Conservation (phyloP, 2,329 filamentous ascomycete species). For the Diaporthe humulicola region DNA sequence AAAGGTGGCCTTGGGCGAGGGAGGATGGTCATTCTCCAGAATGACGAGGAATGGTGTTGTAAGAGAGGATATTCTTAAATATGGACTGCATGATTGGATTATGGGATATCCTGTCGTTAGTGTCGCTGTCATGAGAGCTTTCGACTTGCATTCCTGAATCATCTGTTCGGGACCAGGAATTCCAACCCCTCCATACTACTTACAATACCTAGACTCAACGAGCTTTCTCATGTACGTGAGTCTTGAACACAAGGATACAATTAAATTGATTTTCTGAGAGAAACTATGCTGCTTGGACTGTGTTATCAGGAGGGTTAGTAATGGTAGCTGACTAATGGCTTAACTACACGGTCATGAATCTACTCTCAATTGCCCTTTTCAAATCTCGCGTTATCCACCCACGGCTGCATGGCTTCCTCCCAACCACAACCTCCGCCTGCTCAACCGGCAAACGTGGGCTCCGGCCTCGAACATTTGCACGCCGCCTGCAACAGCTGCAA, state of each 20-base stretch:
- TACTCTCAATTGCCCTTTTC: not conserved
- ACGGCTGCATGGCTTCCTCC: not conserved
- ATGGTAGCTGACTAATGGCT: slow-evolving; percentile 1
- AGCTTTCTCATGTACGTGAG: no score
- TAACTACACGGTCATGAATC: not conserved
- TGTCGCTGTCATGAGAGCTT: slow-evolving; percentile 63
- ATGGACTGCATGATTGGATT: slow-evolving; percentile 69
- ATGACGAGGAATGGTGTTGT: slow-evolving; percentile 60
- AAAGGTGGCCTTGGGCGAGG: slow-evolving; percentile 58
- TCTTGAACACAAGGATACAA: no score
- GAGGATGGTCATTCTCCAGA: slow-evolving; percentile 64
- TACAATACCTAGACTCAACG: no score
- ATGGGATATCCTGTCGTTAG: slow-evolving; percentile 70
- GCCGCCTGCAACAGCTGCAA: slow-evolving; percentile 11
- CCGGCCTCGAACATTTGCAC: not conserved
- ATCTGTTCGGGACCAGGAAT: no score
- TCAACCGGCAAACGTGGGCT: not conserved
- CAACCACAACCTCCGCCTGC: not conserved
- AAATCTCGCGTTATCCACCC: not conserved
- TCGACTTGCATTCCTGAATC: slow-evolving; percentile 44
- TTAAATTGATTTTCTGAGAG: no score
- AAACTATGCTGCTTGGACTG: no score
- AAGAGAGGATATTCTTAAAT: slow-evolving; percentile 67
- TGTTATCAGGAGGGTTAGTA: not conserved
- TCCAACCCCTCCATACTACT: no score